Base-by-base conservation (phyloP, 2,329 filamentous ascomycete species). In the Fusarium musae region DNA sequence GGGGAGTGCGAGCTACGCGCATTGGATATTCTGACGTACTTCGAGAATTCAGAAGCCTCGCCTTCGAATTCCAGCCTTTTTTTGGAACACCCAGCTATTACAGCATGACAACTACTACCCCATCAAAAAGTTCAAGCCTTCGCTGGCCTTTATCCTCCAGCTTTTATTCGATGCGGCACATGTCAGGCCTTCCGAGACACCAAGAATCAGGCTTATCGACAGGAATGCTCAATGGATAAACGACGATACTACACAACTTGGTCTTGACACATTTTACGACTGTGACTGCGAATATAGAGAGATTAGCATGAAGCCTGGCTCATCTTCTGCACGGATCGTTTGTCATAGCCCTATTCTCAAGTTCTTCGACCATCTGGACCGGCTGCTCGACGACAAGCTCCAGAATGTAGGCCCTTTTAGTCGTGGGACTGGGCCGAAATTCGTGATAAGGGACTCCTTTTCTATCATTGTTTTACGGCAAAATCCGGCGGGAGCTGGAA, bases 371-470 rank as follows among this genome's bases (percentile, higher is more conserved):
- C 49, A 53, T 21, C 32, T 37, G 9, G 49, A 37, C 49, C 26
- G 49, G 23, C 23, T 36, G 5, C 13, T 53, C 9, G 49, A 37
- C 32, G 32, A 26, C 12, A 53, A 16, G 17, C 32, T 36, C 11
- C 4, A 21, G 9, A 21, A 26, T 15, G 2, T 36, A 0, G n/a
- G 49, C 12, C 0, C 1, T 21, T 47, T 16, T 4, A 13, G 43
- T 28, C 23, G 9, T 46, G 0, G 3, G 12, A 9, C 8, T 21
- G 17, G 0, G 1, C 44, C 26, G 23, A 28, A 1, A 21, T 52
- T 36, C 16, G 11, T 52, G 2, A 37, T 21, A 36, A 37, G n/a
- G 32, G 32, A 53, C 3, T 37, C 1, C 5, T 21, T 37, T 36
- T 53, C 23, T 12, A 21, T 37, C 13, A 53, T 53, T 26, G 23